These are phyloP conservation scores for Verticillium isaacii DNA, from an alignment of 2,329 filamentous ascomycete genomes.

Conservation along the genomic window DNA sequence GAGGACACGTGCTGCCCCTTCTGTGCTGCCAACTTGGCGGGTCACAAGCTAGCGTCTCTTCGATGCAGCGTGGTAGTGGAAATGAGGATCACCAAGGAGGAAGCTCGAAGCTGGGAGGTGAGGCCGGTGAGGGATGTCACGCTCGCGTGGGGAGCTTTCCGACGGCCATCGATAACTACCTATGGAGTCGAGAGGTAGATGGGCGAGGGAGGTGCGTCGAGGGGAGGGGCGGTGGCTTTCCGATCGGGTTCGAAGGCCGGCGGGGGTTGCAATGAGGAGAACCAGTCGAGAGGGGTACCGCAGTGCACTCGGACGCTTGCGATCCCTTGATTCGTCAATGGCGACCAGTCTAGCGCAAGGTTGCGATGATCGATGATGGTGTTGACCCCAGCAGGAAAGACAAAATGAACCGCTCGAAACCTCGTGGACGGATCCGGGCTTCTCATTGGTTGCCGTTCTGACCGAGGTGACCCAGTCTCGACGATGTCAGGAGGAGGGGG, in stretches of 20 bases:
- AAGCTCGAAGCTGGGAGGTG: background rate
- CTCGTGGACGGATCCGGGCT: background rate
- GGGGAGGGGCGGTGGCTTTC: background rate
- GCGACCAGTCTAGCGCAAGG: background rate
- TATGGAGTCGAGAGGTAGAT: background rate
- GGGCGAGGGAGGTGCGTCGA: background rate
- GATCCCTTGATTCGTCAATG: slow-evolving; percentile 1
- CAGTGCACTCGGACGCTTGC: slow-evolving; percentile 1
- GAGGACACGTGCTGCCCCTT: background rate
- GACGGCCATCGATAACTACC: background rate
- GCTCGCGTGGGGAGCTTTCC: background rate
- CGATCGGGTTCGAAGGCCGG: background rate
- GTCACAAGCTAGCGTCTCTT: background rate
- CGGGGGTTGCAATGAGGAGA: background rate
- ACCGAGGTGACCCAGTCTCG: background rate
- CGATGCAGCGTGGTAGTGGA: background rate
- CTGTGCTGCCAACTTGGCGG: background rate
- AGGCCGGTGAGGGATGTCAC: too few species aligned
- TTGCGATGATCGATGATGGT: background rate
- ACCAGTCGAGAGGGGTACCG: background rate
- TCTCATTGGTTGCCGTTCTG: background rate
- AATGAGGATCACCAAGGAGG: background rate
- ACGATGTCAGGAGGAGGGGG: background rate
- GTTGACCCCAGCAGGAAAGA: background rate
- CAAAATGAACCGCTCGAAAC: background rate